Evolutionary conservation across 768 basidiomycete species (phyloP).

Genomic region (Auricularia heimuer): DNA sequence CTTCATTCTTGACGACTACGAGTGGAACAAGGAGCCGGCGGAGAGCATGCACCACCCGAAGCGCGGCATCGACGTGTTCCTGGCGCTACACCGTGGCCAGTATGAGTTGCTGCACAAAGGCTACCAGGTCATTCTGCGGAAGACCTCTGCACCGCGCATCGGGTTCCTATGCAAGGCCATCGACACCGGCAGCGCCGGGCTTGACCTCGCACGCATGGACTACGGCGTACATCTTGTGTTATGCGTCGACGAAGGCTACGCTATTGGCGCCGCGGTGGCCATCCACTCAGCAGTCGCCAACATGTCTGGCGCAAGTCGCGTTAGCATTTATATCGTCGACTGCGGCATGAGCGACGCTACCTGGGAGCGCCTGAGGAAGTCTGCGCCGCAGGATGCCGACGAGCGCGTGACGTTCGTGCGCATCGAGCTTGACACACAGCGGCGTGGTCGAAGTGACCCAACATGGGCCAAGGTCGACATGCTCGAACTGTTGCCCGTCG

Average conservation of each 20-base stretch:
- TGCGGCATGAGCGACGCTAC: constrained; percentile 32
- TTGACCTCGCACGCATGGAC: constrained; percentile 21
- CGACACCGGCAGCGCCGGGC: constrained; percentile 7
- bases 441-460: constrained; percentile 21
- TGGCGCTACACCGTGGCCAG: constrained; percentile 39
- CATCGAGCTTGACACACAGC: constrained; percentile 24
- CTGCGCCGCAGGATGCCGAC: constrained; percentile 14
- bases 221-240: constrained; percentile 43
- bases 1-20: constrained; percentile 50
- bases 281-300: constrained; percentile 32
- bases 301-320: constrained; percentile 22
- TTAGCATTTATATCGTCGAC: constrained; percentile 43
- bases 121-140: constrained; percentile 47
- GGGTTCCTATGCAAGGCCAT: constrained; percentile 31
- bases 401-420: constrained; percentile 34
- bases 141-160: constrained; percentile 42
- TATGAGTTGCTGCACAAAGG: constrained; percentile 31
- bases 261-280: constrained; percentile 38
- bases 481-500: constrained; percentile 34
- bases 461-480: constrained; percentile 46
- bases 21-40: constrained; percentile 39
- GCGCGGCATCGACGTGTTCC: constrained; percentile 46
- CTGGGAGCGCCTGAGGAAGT: constrained; percentile 22
- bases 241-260: constrained; percentile 33
- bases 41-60: constrained; percentile 45